Evolutionary conservation across 2,329 filamentous ascomycete species (phyloP).

Genomic region (Diaporthe australafricana): DNA sequence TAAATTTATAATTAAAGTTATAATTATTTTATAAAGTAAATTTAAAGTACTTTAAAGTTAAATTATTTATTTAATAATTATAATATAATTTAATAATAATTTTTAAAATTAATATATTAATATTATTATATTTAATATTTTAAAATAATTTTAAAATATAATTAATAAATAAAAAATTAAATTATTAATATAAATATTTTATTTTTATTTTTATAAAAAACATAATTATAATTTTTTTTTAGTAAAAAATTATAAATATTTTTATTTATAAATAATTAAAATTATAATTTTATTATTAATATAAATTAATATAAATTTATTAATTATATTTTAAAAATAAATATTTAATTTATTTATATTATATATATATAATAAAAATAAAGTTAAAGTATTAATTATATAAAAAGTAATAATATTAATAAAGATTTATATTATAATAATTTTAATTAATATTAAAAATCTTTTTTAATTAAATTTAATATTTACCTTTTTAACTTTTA

Average conservation of each 20-base stretch:
- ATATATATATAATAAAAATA: neutral
- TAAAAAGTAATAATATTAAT: neutral
- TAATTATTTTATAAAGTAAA: no score
- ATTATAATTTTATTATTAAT: neutral
- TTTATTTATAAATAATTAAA: neutral
- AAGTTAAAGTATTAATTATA: neutral
- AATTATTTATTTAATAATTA: neutral
- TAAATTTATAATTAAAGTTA: no score
- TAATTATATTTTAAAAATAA: neutral
- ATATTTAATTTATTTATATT: neutral
- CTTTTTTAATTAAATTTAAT: neutral
- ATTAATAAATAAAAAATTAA: neutral
- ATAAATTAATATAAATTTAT: no score
- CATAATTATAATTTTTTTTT: no score
- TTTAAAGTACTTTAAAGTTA: no score
- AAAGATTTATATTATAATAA: no score
- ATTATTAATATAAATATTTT: neutral
- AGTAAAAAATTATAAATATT: no score
- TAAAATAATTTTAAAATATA: neutral
- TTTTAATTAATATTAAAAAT: neutral
- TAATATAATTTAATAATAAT: neutral
- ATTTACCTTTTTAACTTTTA: neutral
- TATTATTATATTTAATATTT: neutral
- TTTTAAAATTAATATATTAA: slow-evolving; percentile 2
- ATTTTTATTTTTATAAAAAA: neutral